These are phyloP conservation scores for Kodamaea sp. DNA, from an alignment of 1,139 yeast genomes.

Conservation along the genomic window DNA sequence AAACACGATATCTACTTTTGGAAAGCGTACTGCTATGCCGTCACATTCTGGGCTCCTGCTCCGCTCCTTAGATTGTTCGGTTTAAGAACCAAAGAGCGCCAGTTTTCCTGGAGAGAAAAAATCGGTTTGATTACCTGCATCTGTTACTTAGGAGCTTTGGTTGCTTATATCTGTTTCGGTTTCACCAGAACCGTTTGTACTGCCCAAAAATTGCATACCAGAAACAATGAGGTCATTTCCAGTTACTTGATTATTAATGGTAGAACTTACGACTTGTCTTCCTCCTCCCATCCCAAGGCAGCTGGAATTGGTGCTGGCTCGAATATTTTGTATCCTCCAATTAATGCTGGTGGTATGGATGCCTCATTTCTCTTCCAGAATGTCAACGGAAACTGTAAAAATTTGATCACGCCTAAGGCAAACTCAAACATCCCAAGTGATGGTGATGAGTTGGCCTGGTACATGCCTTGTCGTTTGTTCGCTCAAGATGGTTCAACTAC, in stretches of 20 bases:
- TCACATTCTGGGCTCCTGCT: conserved; percentile 93
- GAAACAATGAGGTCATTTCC: conserved; percentile 55
- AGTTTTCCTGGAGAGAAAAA: conserved; percentile 96
- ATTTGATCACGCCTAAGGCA: conserved; percentile 71
- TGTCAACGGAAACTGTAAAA: conserved; percentile 91
- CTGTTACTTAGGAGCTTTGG: conserved; percentile 69
- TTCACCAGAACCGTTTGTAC: conserved; percentile 84
- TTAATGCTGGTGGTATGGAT: conserved; percentile 87
- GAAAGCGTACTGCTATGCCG: conserved; percentile 74
- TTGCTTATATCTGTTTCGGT: conserved; percentile 89
- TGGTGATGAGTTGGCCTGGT: conserved; percentile 80
- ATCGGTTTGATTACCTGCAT: conserved; percentile 81
- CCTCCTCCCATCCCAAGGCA: conserved; percentile 77
- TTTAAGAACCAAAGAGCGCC: conserved; percentile 75
- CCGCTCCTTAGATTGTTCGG: conserved; percentile 74
- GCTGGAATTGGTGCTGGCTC: conserved; percentile 70
- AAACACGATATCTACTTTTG: conserved; percentile 57
- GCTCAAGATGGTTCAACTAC: conserved; percentile 68
- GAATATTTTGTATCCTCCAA: conserved; percentile 78
- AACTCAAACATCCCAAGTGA: conserved; percentile 70
- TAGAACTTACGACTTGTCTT: conserved; percentile 68
- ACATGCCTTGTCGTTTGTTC: conserved; percentile 85
- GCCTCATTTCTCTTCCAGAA: conserved; percentile 90
- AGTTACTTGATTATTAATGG: conserved; percentile 82
- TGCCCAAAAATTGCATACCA: conserved; percentile 45